These are phyloP conservation scores for Quercus engelmannii DNA, from an alignment of 306 rosid genomes.

Conservation along the genomic window DNA sequence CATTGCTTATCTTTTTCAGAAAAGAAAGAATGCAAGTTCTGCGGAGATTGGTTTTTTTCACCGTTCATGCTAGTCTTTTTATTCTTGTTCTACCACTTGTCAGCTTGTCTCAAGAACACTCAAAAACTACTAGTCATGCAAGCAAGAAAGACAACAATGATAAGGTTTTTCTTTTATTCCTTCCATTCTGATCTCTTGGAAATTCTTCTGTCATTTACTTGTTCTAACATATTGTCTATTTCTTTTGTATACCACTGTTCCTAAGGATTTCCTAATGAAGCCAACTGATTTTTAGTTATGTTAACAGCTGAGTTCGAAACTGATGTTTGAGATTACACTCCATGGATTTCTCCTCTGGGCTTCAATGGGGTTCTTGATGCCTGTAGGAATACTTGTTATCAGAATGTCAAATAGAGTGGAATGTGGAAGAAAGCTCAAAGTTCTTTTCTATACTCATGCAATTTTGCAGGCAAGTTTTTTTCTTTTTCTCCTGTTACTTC, in stretches of 20 bases:
- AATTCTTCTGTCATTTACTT: not conserved
- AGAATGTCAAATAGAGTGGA: constrained; percentile 56
- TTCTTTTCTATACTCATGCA: constrained; percentile 65
- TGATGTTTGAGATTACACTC: constrained; percentile 49
- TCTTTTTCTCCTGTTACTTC: not conserved
- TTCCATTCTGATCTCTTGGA: not conserved
- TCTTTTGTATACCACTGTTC: not conserved
- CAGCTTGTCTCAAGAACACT: constrained; percentile 45
- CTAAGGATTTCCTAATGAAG: not conserved
- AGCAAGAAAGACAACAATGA: constrained; percentile 23
- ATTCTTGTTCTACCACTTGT: constrained; percentile 32
- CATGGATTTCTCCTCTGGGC: constrained; percentile 93
- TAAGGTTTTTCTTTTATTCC: constrained; percentile 35
- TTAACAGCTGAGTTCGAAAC: constrained; percentile 51
- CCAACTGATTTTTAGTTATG: constrained; percentile 2
- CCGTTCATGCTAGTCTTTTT: constrained; percentile 36
- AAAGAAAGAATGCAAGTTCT: constrained; percentile 38
- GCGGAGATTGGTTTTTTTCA: constrained; percentile 36
- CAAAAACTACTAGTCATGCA: constrained; percentile 18
- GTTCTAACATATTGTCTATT: not conserved
- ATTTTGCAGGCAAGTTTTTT: constrained; percentile 66
- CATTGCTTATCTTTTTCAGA: not conserved
- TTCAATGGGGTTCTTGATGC: constrained; percentile 96
- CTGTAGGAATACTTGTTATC: constrained; percentile 71
- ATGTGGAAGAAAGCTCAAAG: constrained; percentile 54